Base-by-base conservation (phyloP, 345 rosid genomes). In the Cardamine resedifolia region DNA sequence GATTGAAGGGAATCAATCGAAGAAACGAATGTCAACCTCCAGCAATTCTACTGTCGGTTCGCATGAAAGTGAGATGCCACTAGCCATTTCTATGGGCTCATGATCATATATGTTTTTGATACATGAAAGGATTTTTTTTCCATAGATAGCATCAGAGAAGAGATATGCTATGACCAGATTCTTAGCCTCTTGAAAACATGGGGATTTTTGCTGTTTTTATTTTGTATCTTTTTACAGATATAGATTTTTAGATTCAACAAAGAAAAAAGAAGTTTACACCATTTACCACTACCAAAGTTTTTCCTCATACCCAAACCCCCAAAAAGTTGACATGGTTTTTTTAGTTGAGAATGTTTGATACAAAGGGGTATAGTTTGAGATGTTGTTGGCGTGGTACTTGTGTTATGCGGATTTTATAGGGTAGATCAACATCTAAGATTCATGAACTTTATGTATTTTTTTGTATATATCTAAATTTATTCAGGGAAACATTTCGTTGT, bases 41-140 rank as follows among this genome's bases (percentile, higher is more conserved):
- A 72, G 74, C 48, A 76, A 47, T 71, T 66, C 78, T 28, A 73
- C 66, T 59, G 24, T 73, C 0, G 64, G 18, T 30, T 78, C 81
- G 7, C 81, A 78, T 62, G 81, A 78, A 63, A 69, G 78, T 66
- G 81, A 78, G 71, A 63, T 78, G 81, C 81, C 81, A 56, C 59
- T 78, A 57, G 74, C 81, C 27, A 78, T 74, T 63, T 78, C 81
- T 50, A 78, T 78, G 81, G 78, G 62, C 9, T 47, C 71, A 68
- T 78, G 76, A 69, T 73, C 64, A 28, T 58, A 34, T 36, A 60
- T 45, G 48, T 20, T 7, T 7, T 30, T 27, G 61, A 67, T 15
- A 51, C 47, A 60, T 26, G 30, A 39, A 66, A 2, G 36, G 53
- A 15, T 58, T 27, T 59, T 58, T 27, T 59, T 59, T 56, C 26